Conservation (phyloP, 1,284 basidiomycete species). For the Mycosarcoma mackinlayi region DNA sequence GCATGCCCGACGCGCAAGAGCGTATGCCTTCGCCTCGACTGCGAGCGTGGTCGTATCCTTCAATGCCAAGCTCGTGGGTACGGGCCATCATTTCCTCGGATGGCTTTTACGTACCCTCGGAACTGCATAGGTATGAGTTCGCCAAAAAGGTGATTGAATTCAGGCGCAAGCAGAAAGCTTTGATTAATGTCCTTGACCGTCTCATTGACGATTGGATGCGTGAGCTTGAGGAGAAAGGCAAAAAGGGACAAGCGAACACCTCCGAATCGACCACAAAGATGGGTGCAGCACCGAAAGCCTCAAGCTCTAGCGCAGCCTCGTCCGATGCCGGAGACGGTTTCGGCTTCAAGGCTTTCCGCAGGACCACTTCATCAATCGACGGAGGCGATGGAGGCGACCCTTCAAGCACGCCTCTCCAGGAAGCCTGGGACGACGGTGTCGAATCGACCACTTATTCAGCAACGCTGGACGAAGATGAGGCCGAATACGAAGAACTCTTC, state of each 20-base stretch:
- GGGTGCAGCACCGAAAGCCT: slow-evolving; percentile 12
- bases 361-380: slow-evolving; percentile 14
- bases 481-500: slow-evolving; percentile 74
- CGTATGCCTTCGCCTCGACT: slow-evolving; percentile 70
- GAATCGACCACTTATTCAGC: slow-evolving; percentile 30
- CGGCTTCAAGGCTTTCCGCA: slow-evolving; percentile 42
- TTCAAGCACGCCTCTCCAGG: slow-evolving; percentile 30
- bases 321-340: slow-evolving; percentile 39
- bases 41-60: slow-evolving; percentile 70
- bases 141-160: slow-evolving; percentile 81
- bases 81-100: slow-evolving; percentile 81
- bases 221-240: slow-evolving; percentile 16
- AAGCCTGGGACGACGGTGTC: slow-evolving; percentile 38
- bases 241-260: not conserved
- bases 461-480: slow-evolving; percentile 53
- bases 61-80: slow-evolving; percentile 77
- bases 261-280: slow-evolving; percentile 17
- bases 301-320: slow-evolving; percentile 14
- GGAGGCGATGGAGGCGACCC: slow-evolving; percentile 32
- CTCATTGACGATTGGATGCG: slow-evolving; percentile 41
- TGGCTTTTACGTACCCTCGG: slow-evolving; percentile 81
- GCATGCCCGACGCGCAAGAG: slow-evolving; percentile 44
- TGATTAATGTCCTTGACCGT: slow-evolving; percentile 39
- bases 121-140: slow-evolving; percentile 83
- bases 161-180: slow-evolving; percentile 71